Conservation (phyloP, 1,284 basidiomycete genomes). For the Cutaneotrichosporon sp. region DNA sequence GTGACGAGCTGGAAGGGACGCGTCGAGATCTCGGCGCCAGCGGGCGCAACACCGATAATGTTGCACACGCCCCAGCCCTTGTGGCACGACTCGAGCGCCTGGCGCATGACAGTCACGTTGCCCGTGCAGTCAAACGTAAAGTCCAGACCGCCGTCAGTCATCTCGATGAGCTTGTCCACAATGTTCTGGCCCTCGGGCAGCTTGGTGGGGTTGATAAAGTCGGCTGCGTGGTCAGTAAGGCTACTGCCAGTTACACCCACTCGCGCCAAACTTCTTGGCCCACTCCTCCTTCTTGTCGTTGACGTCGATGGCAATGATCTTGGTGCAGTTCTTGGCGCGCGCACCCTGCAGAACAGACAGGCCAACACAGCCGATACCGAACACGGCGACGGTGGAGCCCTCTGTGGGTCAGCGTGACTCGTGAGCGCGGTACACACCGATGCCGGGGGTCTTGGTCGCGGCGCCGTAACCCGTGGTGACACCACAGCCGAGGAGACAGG, state of each 20-base stretch:
- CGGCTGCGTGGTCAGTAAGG: slow-evolving; percentile 47
- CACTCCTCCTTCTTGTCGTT: slow-evolving; percentile 80
- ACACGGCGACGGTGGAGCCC: slow-evolving; percentile 84
- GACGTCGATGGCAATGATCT: slow-evolving; percentile 88
- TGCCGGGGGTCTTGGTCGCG: slow-evolving; percentile 53
- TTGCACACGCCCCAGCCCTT: slow-evolving; percentile 99
- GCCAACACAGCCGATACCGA: slow-evolving; percentile 93
- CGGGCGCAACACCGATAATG: slow-evolving; percentile 87
- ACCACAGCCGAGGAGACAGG: slow-evolving; percentile 90
- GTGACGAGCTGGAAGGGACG: slow-evolving; percentile 78
- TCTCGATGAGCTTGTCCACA: slow-evolving; percentile 82
- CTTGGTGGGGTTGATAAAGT: slow-evolving; percentile 82
- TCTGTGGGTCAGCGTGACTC: slow-evolving; percentile 50
- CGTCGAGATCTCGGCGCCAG: slow-evolving; percentile 96
- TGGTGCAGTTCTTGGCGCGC: slow-evolving; percentile 67
- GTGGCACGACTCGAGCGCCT: slow-evolving; percentile 93
- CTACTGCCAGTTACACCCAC: slow-evolving; percentile 30
- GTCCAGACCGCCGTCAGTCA: slow-evolving; percentile 95
- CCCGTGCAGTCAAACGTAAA: slow-evolving; percentile 97
- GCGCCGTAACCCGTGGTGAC: slow-evolving; percentile 82
- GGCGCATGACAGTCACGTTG: slow-evolving; percentile 91
- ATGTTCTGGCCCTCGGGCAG: slow-evolving; percentile 73
- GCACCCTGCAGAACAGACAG: slow-evolving; percentile 86
- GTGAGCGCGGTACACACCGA: slow-evolving; percentile 25
- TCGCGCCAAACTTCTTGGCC: slow-evolving; percentile 94